phyloP scores from a whole-genome alignment of 805 yeast genomes.

The Pichia cabralensis region DNA sequence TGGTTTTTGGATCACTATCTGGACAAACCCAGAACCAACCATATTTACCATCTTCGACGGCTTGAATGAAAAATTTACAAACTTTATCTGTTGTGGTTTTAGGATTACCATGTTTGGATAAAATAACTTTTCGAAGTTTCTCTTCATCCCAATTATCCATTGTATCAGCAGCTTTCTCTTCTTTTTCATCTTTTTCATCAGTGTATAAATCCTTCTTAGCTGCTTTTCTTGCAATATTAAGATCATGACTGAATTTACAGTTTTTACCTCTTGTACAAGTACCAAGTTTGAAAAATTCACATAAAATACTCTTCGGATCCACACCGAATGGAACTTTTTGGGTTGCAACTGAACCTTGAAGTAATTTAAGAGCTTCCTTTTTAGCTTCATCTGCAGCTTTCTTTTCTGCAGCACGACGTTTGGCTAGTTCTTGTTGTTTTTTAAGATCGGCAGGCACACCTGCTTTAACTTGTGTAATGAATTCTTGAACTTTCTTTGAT shows the following conservation, averaged over 20 bases:
- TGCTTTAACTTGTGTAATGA: constrained; percentile 54
- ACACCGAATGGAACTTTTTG: constrained; percentile 95
- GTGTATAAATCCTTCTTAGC: constrained; percentile 88
- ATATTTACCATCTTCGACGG: constrained; percentile 93
- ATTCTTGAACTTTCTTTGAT: constrained; percentile 79
- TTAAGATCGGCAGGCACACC: constrained; percentile 40
- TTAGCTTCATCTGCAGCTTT: constrained; percentile 87
- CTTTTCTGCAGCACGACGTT: constrained; percentile 75
- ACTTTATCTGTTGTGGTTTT: constrained; percentile 90
- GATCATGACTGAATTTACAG: constrained; percentile 91
- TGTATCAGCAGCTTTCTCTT: constrained; percentile 61
- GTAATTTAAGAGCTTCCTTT: constrained; percentile 72
- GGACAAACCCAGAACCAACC: constrained; percentile 99
- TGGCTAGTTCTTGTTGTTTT: constrained; percentile 40
- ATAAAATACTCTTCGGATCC: constrained; percentile 88
- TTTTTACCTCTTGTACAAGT: constrained; percentile 72
- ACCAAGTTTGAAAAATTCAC: constrained; percentile 81
- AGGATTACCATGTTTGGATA: constrained; percentile 90
- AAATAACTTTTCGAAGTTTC: constrained; percentile 75
- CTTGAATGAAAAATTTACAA: constrained; percentile 90
- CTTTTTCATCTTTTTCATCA: constrained; percentile 58
- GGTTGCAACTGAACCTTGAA: constrained; percentile 52
- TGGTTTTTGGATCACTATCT: constrained; percentile 59
- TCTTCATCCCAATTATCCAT: constrained; percentile 98
- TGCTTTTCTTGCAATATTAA: constrained; percentile 75